Conservation (phyloP, 306 rosid species). For the Parietaria judaica region DNA sequence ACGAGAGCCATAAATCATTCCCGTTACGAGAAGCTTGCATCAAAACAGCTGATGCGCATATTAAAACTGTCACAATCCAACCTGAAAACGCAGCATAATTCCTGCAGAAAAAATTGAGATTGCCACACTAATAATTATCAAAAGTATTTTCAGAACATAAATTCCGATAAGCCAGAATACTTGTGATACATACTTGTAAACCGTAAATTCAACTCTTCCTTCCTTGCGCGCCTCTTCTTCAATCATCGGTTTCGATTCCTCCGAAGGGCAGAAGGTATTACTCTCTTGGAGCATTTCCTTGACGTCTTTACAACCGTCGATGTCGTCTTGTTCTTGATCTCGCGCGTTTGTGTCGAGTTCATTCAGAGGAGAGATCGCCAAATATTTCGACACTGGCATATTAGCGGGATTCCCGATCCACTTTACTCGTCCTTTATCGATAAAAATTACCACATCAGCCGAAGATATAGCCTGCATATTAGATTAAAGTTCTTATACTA, state of each 20-base stretch:
- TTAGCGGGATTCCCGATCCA: slow-evolving; percentile 64
- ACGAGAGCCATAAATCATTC: slow-evolving; percentile 92
- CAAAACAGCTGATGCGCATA: slow-evolving; percentile 68
- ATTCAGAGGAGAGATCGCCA: slow-evolving; percentile 51
- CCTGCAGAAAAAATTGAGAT: slow-evolving; percentile 36
- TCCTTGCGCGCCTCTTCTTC: slow-evolving; percentile 78
- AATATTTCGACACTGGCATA: slow-evolving; percentile 47
- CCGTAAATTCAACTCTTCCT: slow-evolving; percentile 76
- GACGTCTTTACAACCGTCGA: slow-evolving; percentile 23
- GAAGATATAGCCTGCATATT: slow-evolving; percentile 64
- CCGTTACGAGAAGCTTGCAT: slow-evolving; percentile 98
- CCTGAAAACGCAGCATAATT: slow-evolving; percentile 74
- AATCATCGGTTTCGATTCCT: slow-evolving; percentile 39
- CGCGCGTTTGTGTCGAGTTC: slow-evolving; percentile 49
- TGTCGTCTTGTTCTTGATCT: slow-evolving; percentile 35
- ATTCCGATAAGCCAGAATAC: slow-evolving; percentile 3
- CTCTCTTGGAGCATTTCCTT: slow-evolving; percentile 27
- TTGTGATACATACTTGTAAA: slow-evolving; percentile 61
- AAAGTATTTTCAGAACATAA: not conserved
- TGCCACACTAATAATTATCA: not conserved
- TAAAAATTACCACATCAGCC: slow-evolving; percentile 59
- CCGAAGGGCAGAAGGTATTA: slow-evolving; percentile 22
- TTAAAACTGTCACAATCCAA: slow-evolving; percentile 52
- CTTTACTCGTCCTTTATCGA: slow-evolving; percentile 77
- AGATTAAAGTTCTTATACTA: not conserved